Evolutionary conservation across 257 asterid genomes (phyloP), one percentile per base, ranked within the genome.

Genomic region (Nicotiana obtusifolia): DNA sequence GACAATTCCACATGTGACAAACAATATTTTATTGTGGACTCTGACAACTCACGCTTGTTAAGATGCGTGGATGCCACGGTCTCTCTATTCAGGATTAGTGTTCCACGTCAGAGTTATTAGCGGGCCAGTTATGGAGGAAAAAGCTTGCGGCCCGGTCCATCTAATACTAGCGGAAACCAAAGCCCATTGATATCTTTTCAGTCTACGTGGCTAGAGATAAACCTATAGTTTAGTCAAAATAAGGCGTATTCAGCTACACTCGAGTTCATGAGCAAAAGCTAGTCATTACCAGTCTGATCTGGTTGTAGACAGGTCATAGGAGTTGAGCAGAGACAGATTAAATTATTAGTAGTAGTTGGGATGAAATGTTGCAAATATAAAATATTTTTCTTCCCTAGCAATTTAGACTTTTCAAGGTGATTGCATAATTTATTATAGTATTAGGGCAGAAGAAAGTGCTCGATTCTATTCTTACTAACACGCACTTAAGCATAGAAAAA

Each of bases 131-230:
- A 33, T 19, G 17, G 0, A 66, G 1, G 8, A 37, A 0, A 4
- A n/a, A n/a, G 30, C n/a, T 37, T 69, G 11, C 1, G 77, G 77
- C n/a, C 56, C 33, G 5, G 57, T 35, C 20, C 68, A 62, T 62
- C 19, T 4, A 24, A 10, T 31, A 7, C 47, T 30, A 20, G 57
- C 31, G 33, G 33, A 37, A 37, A 1, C 2, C 76, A 35, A 47
- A 73, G 78, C 10, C 62, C 79, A 47, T 75, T 75, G 7, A 33
- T 47, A 0, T 1, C 4, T 22, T 3, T 47, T 75, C 4, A 24
- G 80, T 69, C 26, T 30, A 86, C 86, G 86, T 89, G 87, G 89
- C 76, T 8, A 71, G 2, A 3, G 41, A 65, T 52, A 17, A 16
- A 19, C 83, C 87, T 85, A 15, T 57, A 76, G 11, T 57, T 86